Evolutionary conservation across 106 monocot genomes (phyloP), one percentile per base, ranked within the genome.

Genomic region (Allium sativum): DNA sequence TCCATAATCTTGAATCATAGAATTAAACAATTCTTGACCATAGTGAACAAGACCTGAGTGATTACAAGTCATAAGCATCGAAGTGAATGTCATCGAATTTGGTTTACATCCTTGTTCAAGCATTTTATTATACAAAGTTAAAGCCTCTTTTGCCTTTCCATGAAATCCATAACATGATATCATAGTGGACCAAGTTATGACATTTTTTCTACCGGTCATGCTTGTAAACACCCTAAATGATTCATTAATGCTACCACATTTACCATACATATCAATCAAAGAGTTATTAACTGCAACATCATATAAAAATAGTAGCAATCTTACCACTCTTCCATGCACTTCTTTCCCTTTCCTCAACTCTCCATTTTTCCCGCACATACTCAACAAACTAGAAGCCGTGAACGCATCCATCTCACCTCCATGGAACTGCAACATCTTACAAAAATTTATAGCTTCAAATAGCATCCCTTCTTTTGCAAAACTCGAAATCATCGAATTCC

Each of bases 241-340:
- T 55, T 73, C 76, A 44, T 67, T 58, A 42, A 72, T 31, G 53
- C 54, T 65, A 1, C 89, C 89, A 17, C 89, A 89, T 60, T 84
- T 76, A 2, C 77, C 67, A 58, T 89, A 89, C 89, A 89, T 84
- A 8, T 78, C 81, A n/a, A 84, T 68, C 73, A 89, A 68, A 3
- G 84, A 69, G 60, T 84, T 89, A 51, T 64, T 66, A 40, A 84
- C 44, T 0, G 61, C 73, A 7, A 63, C 40, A 63, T 84, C 84
- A 9, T 40, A 68, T 18, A 61, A 40, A 14, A 69, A 70, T 40
- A 55, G 18, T 2, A 73, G 58, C 3, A 43, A 48, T 46, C 81
- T 66, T 15, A 83, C 57, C 10, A 77, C 54, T 72, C 66, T 76
- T 19, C 75, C 78, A 66, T 91, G 91, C 61, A 86, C 56, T 48